Percentiles rank a stretch among this genome's conserved stretches.
Evolutionary conservation across 495 filamentous ascomycete genomes (phyloP).

Genomic region (Aspergillus baeticus): DNA sequence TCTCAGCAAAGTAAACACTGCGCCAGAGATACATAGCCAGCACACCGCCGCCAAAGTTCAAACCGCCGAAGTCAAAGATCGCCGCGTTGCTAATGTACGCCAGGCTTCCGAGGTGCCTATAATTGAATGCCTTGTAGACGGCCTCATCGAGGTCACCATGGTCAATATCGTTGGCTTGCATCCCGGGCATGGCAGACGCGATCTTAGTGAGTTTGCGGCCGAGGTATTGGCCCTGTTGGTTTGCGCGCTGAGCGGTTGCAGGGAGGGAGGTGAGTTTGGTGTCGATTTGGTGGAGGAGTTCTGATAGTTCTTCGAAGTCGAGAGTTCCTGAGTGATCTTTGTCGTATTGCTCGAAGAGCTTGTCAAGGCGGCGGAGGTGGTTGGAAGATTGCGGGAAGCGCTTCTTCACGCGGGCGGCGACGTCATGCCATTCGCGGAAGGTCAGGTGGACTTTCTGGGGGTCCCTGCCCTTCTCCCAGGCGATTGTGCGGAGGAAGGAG

Average conservation of each 20-base stretch:
- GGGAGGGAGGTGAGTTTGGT: constrained; percentile 83
- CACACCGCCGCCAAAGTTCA: constrained; percentile 79
- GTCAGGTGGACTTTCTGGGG: constrained; percentile 78
- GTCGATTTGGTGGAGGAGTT: constrained; percentile 87
- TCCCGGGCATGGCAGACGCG: constrained; percentile 72
- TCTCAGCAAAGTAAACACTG: constrained; percentile 96
- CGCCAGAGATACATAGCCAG: constrained; percentile 96
- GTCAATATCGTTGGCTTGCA: constrained; percentile 73
- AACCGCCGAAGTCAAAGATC: constrained; percentile 83
- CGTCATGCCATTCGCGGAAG: constrained; percentile 82
- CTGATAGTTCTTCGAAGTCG: constrained; percentile 86
- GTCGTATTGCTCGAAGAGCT: constrained; percentile 88
- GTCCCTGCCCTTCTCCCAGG: constrained; percentile 88
- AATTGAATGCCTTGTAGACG: constrained; percentile 94
- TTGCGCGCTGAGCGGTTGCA: constrained; percentile 92
- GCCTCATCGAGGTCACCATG: constrained; percentile 92
- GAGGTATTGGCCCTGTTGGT: constrained; percentile 95
- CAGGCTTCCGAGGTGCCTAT: constrained; percentile 85
- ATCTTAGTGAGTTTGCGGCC: constrained; percentile 93
- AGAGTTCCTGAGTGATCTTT: constrained; percentile 88
- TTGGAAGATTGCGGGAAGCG: constrained; percentile 91
- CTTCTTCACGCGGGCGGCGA: constrained; percentile 78
- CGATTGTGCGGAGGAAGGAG: constrained; percentile 81
- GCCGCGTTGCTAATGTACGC: constrained; percentile 97
- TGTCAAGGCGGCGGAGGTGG: constrained; percentile 86